These are phyloP conservation scores for Blechomonas ayalai DNA, from an alignment of 208 protist species.

Conservation along the genomic window DNA sequence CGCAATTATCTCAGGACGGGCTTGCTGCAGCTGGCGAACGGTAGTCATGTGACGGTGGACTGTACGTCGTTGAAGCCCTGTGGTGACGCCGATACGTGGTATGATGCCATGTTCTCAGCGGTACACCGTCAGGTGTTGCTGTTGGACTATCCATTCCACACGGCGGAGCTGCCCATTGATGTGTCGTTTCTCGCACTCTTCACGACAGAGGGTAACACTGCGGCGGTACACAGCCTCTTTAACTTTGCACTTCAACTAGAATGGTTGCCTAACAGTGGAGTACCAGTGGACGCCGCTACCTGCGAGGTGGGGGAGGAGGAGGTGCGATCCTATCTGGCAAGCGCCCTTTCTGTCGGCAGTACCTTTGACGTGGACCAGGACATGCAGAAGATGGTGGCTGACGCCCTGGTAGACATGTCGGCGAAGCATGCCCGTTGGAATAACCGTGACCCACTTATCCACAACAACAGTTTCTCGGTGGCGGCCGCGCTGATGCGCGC, in stretches of 20 bases:
- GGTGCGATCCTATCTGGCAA: not conserved
- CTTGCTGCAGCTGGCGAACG: conserved; percentile 70
- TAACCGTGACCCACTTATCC: conserved; percentile 71
- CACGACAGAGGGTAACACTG: not conserved
- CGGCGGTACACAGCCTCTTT: conserved; percentile 13
- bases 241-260: conserved; percentile 28
- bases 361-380: conserved; percentile 9
- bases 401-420: conserved; percentile 28
- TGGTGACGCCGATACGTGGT: conserved; percentile 8
- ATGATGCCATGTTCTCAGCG: conserved; percentile 43
- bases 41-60: conserved; percentile 77
- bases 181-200: conserved; percentile 52
- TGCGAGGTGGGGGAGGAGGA: conserved; percentile 4
- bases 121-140: conserved; percentile 58
- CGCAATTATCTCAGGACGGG: conserved; percentile 58
- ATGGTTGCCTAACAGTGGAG: conserved; percentile 21
- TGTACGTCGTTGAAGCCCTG: no score
- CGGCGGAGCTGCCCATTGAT: conserved; percentile 49
- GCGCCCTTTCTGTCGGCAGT: conserved; percentile 2
- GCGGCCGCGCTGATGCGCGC: conserved; percentile 62
- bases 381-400: conserved; percentile 13
- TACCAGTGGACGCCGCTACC: not conserved
- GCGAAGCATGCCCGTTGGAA: conserved; percentile 38
- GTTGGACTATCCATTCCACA: conserved; percentile 68
- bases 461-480: conserved; percentile 81